Evolutionary conservation across 805 yeast species (phyloP), one percentile per base, ranked within the genome.

Genomic region (Candida suzukii): DNA sequence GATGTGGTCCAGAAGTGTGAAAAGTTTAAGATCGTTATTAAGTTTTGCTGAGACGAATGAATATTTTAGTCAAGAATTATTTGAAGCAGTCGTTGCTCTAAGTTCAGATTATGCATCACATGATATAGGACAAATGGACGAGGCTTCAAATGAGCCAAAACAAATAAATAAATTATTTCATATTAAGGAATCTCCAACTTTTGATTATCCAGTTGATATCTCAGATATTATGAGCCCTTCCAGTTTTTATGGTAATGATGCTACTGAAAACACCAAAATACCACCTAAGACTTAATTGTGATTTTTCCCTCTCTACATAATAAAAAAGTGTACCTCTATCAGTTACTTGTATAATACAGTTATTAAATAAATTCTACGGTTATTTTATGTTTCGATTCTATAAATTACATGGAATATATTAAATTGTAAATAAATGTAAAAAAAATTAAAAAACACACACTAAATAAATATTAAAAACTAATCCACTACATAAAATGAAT

Each of bases 1-100:
- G 11, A 37, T 21, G 6, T 51, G 54, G 54, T 40, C 41, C 18
- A 18, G 51, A 14, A 40, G 45, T n/a, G 14, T 14, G 4, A 36
- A 41, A 20, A 42, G 32, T 30, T 28, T 44, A 24, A 32, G 35
- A 14, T 19, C 36, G 2, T 26, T 47, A 17, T 13, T 16, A 12
- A 32, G 37, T 10, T 46, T 46, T 38, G 49, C 51, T 12, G 41
- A 37, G 13, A 37, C 32, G 24, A 39, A 35, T 17, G 21, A 12
- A 12, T 35, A 20, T 17, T 21, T 13, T 26, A 8, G 31, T 35
- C 31, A 35, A 13, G 38, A 35, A 14, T 18, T 35, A 18, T 26
- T 35, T 14, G 22, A 35, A 3, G 21, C 29, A 9, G 37, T 33
- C 6, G 20, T 29, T 5, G 7, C 20, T 29, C n/a, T n/a, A 4